Percentiles rank a stretch among this genome's conserved stretches.
phyloP scores from a whole-genome alignment of 257 asterid species.

The Euphrasia confusa region DNA sequence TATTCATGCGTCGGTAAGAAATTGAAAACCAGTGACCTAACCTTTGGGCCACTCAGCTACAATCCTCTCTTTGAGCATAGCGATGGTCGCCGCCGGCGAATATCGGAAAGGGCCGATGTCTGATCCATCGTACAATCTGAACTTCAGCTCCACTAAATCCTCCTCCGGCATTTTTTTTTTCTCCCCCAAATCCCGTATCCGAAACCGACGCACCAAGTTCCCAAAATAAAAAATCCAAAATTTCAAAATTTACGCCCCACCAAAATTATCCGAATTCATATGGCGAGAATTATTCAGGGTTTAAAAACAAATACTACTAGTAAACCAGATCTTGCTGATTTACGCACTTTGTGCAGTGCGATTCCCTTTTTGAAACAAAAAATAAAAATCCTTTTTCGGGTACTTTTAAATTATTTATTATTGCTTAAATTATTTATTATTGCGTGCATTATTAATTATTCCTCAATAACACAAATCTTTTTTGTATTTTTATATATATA shows the following conservation, averaged over 20 bases:
- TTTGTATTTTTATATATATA: not conserved
- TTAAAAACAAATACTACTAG: not conserved
- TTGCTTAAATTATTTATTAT: not conserved
- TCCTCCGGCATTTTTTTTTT: constrained; percentile 45
- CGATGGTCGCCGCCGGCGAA: constrained; percentile 81
- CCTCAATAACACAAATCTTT: not conserved
- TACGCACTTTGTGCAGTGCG: constrained; percentile 33
- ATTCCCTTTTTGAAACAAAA: constrained; percentile 1
- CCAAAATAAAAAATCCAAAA: constrained; percentile 13
- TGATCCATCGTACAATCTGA: constrained; percentile 91
- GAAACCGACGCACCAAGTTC: constrained; percentile 21
- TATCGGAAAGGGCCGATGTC: constrained; percentile 89
- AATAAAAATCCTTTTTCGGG: not conserved
- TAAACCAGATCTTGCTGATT: constrained; percentile 39
- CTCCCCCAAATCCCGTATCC: constrained; percentile 7
- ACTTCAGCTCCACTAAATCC: constrained; percentile 69
- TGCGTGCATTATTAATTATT: not conserved
- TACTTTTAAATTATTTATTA: not conserved
- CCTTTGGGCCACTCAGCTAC: constrained; percentile 56
- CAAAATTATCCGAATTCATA: constrained; percentile 18
- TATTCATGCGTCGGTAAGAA: not conserved
- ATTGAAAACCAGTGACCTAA: constrained; percentile 14
- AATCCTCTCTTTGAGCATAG: constrained; percentile 80
- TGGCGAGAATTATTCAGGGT: not conserved
- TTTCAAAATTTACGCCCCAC: constrained; percentile 22